Conservation (phyloP, 2,329 filamentous ascomycete species). For the Exutisphaerella laricina region DNA sequence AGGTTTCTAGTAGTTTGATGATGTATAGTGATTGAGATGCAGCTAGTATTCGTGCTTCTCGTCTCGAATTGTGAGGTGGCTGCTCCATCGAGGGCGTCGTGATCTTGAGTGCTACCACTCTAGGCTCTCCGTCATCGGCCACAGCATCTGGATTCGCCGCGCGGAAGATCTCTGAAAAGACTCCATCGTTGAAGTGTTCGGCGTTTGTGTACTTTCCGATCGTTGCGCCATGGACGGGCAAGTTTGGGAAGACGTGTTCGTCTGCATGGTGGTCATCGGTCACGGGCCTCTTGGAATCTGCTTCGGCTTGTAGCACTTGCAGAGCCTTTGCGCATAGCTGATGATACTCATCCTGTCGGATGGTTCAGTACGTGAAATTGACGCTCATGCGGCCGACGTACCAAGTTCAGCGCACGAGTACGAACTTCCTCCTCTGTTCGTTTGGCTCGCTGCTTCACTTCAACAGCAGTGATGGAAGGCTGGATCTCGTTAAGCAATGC, state of each 20-base stretch:
- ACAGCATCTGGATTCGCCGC: conserved; percentile 41
- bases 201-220: conserved; percentile 55
- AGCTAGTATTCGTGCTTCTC: conserved; percentile 70
- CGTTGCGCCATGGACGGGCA: conserved; percentile 33
- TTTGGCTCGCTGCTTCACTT: conserved; percentile 56
- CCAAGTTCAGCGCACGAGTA: conserved; percentile 52
- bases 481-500: conserved; percentile 45
- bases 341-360: conserved; percentile 52
- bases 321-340: conserved; percentile 34
- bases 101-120: conserved; percentile 71
- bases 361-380: no score
- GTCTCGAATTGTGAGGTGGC: conserved; percentile 74
- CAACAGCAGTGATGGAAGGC: conserved; percentile 41
- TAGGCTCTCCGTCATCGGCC: conserved; percentile 9
- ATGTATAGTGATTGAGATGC: conserved; percentile 53
- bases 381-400: no score
- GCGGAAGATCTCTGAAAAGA: conserved; percentile 80
- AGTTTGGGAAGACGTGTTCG: conserved; percentile 31
- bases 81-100: conserved; percentile 67
- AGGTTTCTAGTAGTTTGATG: conserved; percentile 66
- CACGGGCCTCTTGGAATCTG: conserved; percentile 26
- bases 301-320: conserved; percentile 27
- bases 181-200: conserved; percentile 56
- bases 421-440: conserved; percentile 61
- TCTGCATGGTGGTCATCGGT: conserved; percentile 19